Percentiles rank a stretch among this genome's conserved stretches.
Conservation (phyloP, 106 monocot genomes). For the Phalaenopsis aphrodite region DNA sequence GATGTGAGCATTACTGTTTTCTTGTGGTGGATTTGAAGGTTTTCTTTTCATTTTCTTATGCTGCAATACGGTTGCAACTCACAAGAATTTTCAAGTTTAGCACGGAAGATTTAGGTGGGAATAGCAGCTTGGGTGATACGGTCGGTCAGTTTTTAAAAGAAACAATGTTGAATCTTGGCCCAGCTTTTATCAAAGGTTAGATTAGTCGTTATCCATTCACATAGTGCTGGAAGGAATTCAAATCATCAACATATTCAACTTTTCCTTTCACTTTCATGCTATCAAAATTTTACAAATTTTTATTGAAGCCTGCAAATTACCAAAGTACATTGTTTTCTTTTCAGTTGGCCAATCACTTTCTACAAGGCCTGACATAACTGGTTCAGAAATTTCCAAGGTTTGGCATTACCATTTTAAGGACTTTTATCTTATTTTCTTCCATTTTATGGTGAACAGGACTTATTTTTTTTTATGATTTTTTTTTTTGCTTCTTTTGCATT, state of each 20-base stretch:
- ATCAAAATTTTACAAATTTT: slow-evolving; percentile 5
- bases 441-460: background rate
- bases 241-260: background rate
- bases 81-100: slow-evolving; percentile 31
- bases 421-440: background rate
- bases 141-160: slow-evolving; percentile 73
- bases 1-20: background rate
- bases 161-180: slow-evolving; percentile 74
- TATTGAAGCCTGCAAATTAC: slow-evolving; percentile 6
- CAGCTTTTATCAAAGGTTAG: slow-evolving; percentile 90
- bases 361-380: slow-evolving; percentile 92
- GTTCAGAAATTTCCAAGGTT: slow-evolving; percentile 78
- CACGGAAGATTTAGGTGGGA: slow-evolving; percentile 8
- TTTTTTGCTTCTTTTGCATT: background rate
- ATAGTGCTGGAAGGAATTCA: background rate
- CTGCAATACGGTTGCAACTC: slow-evolving; percentile 45
- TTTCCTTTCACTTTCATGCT: background rate
- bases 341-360: slow-evolving; percentile 97
- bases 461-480: no score
- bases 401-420: slow-evolving; percentile 11
- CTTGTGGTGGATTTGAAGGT: slow-evolving; percentile 35
- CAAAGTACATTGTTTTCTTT: slow-evolving; percentile 9
- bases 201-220: background rate
- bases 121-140: slow-evolving; percentile 20
- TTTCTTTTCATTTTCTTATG: slow-evolving; percentile 45